Base-by-base conservation (phyloP, 768 basidiomycete genomes). In the Neoboletus subvelutipes region DNA sequence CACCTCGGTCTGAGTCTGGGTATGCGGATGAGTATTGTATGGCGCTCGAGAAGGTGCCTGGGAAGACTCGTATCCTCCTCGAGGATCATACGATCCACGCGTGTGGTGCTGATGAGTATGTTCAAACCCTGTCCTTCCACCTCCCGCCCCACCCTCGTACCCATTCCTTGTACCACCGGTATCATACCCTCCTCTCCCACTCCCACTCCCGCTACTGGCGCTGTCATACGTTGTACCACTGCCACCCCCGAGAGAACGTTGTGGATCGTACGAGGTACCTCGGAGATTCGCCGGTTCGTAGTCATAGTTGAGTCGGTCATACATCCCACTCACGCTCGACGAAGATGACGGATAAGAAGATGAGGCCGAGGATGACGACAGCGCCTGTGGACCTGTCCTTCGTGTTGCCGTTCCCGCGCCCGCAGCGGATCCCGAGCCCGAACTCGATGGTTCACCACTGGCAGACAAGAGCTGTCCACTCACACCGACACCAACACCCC, bases 21-120 rank as follows among this genome's bases (percentile, higher is more conserved):
- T 3, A 28, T 55, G 63, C 26, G 45, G 51, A 43, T 62, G 65
- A 20, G 54, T n/a, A 61, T 40, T 54, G 46, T 65, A 71, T 3
- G 57, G 18, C 1, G 59, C 40, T 52, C 67, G 68, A 50, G 58
- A 59, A 34, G 53, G 65, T 46, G 65, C 58, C 62, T 57, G 66
- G 24, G 58, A 58, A 55, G 67, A 39, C 28, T 56, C 74, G 57
- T 72, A 72, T 22, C 58, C 47, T 9, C 45, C 50, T 33, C 66
- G 60, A 9, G 69, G 58, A 26, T 68, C 66, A 24, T 71, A 73
- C 9, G 68, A 67, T 13, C 53, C 61, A 37, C 71, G 68, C 6
- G 63, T 22, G 12, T 58, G 66, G 10, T 69, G 69, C 20, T 72
- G 69, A n/a, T 62, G 69, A 13, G 42, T 34, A 31, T 73, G 69